phyloP scores from a whole-genome alignment of 176 grass and related monocot species.

The Aegilops bicornis region DNA sequence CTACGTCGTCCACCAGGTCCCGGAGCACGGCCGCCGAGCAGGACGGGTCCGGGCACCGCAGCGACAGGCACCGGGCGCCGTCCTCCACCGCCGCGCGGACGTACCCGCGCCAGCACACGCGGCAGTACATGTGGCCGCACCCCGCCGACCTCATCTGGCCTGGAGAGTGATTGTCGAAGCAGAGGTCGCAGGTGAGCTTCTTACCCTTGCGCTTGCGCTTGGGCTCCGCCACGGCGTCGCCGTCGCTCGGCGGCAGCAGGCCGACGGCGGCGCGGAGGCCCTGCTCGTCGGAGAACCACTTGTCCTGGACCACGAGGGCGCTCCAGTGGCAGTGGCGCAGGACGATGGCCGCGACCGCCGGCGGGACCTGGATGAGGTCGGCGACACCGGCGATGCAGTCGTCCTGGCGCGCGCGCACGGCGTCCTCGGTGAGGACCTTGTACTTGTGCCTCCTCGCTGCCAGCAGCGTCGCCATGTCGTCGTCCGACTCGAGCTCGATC shows the following conservation, averaged over 20 bases:
- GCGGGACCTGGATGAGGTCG: conserved; percentile 8
- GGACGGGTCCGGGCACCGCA: conserved; percentile 43
- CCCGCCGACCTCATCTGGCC: conserved; percentile 12
- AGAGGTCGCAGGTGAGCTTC: conserved; percentile 29
- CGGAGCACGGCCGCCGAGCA: conserved; percentile 26
- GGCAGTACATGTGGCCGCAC: conserved; percentile 40
- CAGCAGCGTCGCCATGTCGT: background rate
- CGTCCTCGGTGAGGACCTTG: background rate
- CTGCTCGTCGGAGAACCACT: conserved; percentile 30
- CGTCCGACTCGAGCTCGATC: background rate
- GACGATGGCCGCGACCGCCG: conserved; percentile 4
- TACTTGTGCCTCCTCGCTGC: background rate
- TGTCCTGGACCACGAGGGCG: background rate
- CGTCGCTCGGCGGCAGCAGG: background rate
- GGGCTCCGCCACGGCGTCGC: background rate
- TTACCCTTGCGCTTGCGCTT: background rate
- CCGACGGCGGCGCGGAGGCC: conserved; percentile 10
- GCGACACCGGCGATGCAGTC: background rate
- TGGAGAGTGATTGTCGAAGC: background rate
- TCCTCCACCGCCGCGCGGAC: conserved; percentile 30
- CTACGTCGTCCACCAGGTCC: conserved; percentile 24
- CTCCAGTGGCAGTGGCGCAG: conserved; percentile 30
- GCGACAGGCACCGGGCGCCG: conserved; percentile 40
- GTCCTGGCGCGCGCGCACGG: background rate
- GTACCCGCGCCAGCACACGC: conserved; percentile 47